Evolutionary conservation across 257 asterid genomes (phyloP).

Genomic region (Gynochthodes officinalis): DNA sequence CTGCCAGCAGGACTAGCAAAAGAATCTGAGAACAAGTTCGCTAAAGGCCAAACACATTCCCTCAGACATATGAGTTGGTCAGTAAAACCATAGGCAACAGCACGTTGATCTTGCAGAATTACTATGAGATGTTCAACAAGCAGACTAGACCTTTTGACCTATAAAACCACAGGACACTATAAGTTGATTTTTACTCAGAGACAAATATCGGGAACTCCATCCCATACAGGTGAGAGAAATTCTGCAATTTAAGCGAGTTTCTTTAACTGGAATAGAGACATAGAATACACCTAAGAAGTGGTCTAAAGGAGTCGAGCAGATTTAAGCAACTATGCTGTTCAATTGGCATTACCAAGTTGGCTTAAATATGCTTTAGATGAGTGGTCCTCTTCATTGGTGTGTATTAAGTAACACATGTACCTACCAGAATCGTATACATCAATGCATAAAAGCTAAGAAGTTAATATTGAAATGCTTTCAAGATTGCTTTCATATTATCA

Average conservation of each 20-base stretch:
- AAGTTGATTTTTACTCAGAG: background rate
- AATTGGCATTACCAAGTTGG: background rate
- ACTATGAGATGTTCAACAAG: constrained; percentile 69
- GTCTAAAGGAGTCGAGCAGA: background rate
- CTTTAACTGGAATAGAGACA: background rate
- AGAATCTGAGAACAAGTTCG: constrained; percentile 50
- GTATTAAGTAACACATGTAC: background rate
- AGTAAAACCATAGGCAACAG: constrained; percentile 53
- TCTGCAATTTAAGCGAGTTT: background rate
- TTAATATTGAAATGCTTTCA: background rate
- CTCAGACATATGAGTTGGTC: constrained; percentile 52
- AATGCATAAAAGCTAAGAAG: background rate
- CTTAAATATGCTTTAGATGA: background rate
- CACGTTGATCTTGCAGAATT: constrained; percentile 96
- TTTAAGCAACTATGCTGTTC: background rate
- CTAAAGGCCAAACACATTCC: constrained; percentile 57
- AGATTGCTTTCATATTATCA: background rate
- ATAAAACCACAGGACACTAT: constrained; percentile 11
- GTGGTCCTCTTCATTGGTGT: background rate
- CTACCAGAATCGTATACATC: background rate
- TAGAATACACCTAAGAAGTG: background rate
- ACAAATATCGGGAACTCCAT: background rate
- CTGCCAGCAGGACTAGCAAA: constrained; percentile 14
- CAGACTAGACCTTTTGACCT: constrained; percentile 70
- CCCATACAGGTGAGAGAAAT: background rate